phyloP scores from a whole-genome alignment of 257 asterid genomes.

The Phtheirospermum japonicum region DNA sequence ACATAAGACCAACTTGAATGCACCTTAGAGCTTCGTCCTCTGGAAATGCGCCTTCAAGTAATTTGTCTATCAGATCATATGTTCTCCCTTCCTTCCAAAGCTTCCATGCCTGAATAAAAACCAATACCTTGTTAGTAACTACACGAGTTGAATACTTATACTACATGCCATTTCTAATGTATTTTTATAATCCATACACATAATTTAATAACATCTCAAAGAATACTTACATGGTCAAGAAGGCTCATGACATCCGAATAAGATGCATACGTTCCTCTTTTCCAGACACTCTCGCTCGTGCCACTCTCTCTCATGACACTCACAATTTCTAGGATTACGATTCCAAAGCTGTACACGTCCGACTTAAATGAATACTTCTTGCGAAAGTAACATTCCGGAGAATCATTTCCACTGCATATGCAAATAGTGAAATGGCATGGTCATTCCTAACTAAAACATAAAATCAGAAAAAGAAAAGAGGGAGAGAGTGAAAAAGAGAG shows the following conservation, averaged over 20 bases:
- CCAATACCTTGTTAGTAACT: too few relatives aligned
- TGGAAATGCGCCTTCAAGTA: background rate
- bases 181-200: background rate
- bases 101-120: conserved; percentile 21
- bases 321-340: conserved; percentile 23
- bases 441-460: background rate
- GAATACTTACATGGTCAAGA: background rate
- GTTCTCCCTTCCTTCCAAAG: conserved; percentile 21
- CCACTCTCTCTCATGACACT: conserved; percentile 6
- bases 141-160: too few relatives aligned
- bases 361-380: background rate
- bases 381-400: conserved; percentile 2
- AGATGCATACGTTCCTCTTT: background rate
- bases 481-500: background rate
- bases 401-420: conserved; percentile 9
- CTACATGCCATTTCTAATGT: background rate
- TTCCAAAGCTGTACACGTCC: conserved; percentile 30
- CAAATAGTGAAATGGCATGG: background rate
- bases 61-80: conserved; percentile 20
- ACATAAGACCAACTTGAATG: conserved; percentile 27
- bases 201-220: background rate
- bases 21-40: conserved; percentile 22
- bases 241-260: background rate
- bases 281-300: too few relatives aligned
- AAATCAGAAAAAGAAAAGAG: background rate